These are phyloP conservation scores for Seiridium cupressi DNA, from an alignment of 2,329 filamentous ascomycete species.

Conservation along the genomic window DNA sequence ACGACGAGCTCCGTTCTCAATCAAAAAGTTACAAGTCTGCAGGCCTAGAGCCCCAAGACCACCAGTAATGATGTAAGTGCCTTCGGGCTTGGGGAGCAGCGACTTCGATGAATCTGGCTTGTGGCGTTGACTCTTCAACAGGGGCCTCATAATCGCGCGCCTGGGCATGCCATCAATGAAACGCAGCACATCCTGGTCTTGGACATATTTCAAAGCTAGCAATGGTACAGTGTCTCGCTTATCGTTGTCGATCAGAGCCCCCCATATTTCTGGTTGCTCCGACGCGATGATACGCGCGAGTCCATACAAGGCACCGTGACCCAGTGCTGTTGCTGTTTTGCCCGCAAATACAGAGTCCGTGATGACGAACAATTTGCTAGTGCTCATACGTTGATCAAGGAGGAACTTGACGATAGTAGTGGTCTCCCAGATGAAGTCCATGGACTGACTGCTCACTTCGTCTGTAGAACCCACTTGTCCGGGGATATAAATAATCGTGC, in stretches of 20 bases:
- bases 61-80: conserved; percentile 42
- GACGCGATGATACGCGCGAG: conserved; percentile 34
- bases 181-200: conserved; percentile 33
- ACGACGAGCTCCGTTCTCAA: conserved; percentile 37
- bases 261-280: conserved; percentile 35
- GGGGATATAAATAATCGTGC: conserved; percentile 16
- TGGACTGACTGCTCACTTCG: conserved; percentile 6
- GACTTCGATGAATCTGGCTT: background rate
- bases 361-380: conserved; percentile 22
- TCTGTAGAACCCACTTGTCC: conserved; percentile 9
- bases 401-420: conserved; percentile 9
- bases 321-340: conserved; percentile 26
- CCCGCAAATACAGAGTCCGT: conserved; percentile 23
- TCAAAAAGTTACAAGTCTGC: conserved; percentile 32
- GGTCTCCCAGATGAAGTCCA: conserved; percentile 12
- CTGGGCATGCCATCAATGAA: conserved; percentile 35
- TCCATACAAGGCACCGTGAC: conserved; percentile 32
- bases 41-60: conserved; percentile 36
- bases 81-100: conserved; percentile 25
- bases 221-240: conserved; percentile 25
- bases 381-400: background rate
- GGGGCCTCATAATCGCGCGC: conserved; percentile 15
- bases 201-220: conserved; percentile 34
- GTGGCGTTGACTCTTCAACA: background rate
- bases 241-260: conserved; percentile 32